A percentile compares a stretch with the other conserved stretches of the same genome.
phyloP scores from a whole-genome alignment of 345 rosid species.

The Eucalyptus cloeziana region DNA sequence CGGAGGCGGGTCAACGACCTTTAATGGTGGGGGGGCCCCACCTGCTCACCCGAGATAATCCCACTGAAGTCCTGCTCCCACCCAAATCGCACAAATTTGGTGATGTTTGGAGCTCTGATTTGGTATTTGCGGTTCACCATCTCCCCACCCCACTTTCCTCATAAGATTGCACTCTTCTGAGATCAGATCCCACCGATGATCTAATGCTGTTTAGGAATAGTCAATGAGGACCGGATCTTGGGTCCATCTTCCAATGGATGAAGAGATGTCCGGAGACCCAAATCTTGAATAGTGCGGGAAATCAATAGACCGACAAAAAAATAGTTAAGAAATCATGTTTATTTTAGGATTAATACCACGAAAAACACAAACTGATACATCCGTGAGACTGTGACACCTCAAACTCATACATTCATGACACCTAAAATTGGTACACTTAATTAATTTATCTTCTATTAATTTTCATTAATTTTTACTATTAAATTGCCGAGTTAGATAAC shows the following conservation, averaged over 20 bases:
- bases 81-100: background rate
- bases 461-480: accelerated
- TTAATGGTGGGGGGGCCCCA: background rate
- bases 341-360: background rate
- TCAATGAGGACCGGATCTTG: background rate
- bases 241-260: too few species aligned
- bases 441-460: accelerated
- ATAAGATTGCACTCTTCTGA: background rate
- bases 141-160: background rate
- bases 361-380: too few species aligned
- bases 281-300: accelerated
- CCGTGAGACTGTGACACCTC: too few species aligned
- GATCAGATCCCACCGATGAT: background rate
- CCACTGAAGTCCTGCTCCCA: background rate
- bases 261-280: background rate
- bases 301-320: background rate
- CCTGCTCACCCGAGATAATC: background rate
- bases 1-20: background rate
- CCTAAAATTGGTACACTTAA: too few species aligned
- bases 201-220: background rate
- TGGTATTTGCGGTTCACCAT: background rate
- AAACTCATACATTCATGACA: accelerated
- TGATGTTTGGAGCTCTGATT: background rate
- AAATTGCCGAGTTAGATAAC: accelerated
- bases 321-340: background rate